A percentile compares a stretch with the other conserved stretches of the same genome.
Evolutionary conservation across 345 rosid species (phyloP).

Genomic region (Psidium guajava): DNA sequence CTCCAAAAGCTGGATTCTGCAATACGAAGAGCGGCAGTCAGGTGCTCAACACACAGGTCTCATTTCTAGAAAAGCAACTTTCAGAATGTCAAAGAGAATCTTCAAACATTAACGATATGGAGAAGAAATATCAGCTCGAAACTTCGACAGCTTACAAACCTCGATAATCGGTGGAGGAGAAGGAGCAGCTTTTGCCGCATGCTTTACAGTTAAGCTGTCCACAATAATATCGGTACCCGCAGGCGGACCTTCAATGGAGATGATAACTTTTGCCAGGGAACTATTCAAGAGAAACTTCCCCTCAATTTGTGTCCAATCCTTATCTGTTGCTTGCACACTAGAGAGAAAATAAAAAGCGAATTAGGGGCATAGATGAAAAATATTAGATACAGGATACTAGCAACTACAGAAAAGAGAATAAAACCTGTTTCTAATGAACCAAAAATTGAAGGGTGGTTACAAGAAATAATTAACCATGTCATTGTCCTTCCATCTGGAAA

Average conservation of each 20-base stretch:
- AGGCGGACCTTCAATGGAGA: conserved; percentile 92
- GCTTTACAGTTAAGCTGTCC: conserved; percentile 57
- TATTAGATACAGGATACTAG: background rate
- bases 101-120: background rate
- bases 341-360: background rate
- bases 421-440: background rate
- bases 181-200: conserved; percentile 59
- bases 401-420: background rate
- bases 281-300: conserved; percentile 89
- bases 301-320: conserved; percentile 63
- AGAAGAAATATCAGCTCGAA: background rate
- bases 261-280: conserved; percentile 59
- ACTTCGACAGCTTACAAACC: conserved; percentile 22
- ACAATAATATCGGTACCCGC: conserved; percentile 80
- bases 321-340: conserved; percentile 71
- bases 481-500: background rate
- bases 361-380: background rate
- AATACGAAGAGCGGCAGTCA: background rate
- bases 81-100: background rate
- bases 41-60: background rate
- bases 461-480: background rate
- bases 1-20: conserved; percentile 68
- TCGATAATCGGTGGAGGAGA: conserved; percentile 50
- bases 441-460: background rate
- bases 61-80: background rate